Conservation (phyloP, 345 rosid species). For the Eucalyptus curtisii region DNA sequence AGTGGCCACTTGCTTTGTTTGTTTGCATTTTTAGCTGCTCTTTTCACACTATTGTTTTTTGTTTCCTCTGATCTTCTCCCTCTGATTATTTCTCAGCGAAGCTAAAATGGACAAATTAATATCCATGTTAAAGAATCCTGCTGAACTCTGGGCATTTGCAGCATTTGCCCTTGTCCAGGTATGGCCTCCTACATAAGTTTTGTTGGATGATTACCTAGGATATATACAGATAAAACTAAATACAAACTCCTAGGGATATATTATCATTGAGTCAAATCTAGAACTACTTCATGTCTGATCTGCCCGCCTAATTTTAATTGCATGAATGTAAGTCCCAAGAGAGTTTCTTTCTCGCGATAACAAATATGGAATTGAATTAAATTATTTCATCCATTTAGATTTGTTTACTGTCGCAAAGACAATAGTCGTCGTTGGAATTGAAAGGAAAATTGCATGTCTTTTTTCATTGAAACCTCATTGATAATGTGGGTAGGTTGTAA, state of each 20-base stretch:
- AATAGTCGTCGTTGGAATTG: rapidly evolving
- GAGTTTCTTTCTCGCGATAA: not conserved
- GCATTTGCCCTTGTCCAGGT: constrained; percentile 76
- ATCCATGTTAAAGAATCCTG: constrained; percentile 46
- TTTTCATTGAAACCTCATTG: not conserved
- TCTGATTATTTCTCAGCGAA: constrained; percentile 15
- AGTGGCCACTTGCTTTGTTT: not conserved
- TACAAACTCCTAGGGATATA: not conserved
- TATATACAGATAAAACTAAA: not conserved
- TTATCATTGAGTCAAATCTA: not conserved
- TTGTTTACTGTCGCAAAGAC: not conserved
- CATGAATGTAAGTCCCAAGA: not conserved
- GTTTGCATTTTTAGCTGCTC: not conserved
- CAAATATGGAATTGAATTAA: not conserved
- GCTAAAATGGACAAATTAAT: constrained; percentile 74
- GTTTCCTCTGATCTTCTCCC: not conserved
- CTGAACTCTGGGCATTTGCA: constrained; percentile 48
- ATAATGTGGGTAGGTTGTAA: not conserved
- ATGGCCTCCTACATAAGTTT: not conserved
- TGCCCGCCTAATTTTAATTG: not conserved
- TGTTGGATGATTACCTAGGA: not conserved
- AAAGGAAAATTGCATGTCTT: not conserved
- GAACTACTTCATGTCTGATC: not conserved
- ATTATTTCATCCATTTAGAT: not conserved
- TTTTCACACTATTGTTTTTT: not conserved